Percentiles rank a stretch among this genome's conserved stretches.
These are phyloP conservation scores for Microcyclospora tardicrescens DNA, from an alignment of 2,329 filamentous ascomycete species.

Conservation along the genomic window DNA sequence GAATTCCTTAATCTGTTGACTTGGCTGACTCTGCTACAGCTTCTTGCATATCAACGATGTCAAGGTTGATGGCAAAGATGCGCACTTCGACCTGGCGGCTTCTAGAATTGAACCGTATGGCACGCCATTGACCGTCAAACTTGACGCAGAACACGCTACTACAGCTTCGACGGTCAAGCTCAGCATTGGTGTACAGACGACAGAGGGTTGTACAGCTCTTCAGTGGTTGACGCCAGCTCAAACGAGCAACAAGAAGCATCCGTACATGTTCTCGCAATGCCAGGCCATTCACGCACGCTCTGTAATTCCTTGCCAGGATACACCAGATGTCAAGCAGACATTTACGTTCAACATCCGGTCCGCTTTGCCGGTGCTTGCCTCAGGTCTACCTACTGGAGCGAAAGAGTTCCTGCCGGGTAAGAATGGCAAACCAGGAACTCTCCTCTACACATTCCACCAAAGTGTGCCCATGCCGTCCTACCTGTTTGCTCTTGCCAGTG, in stretches of 20 bases:
- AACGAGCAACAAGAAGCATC: constrained; percentile 89
- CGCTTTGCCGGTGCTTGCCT: constrained; percentile 79
- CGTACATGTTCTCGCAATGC: constrained; percentile 97
- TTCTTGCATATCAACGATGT: constrained; percentile 62
- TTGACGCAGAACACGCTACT: constrained; percentile 30
- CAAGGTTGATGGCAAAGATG: constrained; percentile 51
- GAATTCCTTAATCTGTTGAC: background rate
- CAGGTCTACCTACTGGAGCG: constrained; percentile 53
- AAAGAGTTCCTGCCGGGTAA: constrained; percentile 39
- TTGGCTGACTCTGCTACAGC: constrained; percentile 24
- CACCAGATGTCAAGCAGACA: constrained; percentile 92
- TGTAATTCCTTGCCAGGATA: constrained; percentile 93
- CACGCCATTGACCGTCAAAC: constrained; percentile 50
- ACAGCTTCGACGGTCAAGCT: constrained; percentile 23
- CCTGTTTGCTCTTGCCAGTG: constrained; percentile 76
- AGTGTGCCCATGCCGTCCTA: constrained; percentile 88
- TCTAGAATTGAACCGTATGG: constrained; percentile 60
- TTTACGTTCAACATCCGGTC: constrained; percentile 82
- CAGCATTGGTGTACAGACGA: constrained; percentile 51
- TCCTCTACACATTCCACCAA: constrained; percentile 76
- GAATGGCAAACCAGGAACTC: constrained; percentile 40
- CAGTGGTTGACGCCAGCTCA: constrained; percentile 92
- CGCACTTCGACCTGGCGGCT: constrained; percentile 57
- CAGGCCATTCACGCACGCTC: constrained; percentile 92
- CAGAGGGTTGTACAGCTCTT: constrained; percentile 75